These are phyloP conservation scores for Decorospora gaudefroyi DNA, from an alignment of 2,329 filamentous ascomycete genomes.

Conservation along the genomic window DNA sequence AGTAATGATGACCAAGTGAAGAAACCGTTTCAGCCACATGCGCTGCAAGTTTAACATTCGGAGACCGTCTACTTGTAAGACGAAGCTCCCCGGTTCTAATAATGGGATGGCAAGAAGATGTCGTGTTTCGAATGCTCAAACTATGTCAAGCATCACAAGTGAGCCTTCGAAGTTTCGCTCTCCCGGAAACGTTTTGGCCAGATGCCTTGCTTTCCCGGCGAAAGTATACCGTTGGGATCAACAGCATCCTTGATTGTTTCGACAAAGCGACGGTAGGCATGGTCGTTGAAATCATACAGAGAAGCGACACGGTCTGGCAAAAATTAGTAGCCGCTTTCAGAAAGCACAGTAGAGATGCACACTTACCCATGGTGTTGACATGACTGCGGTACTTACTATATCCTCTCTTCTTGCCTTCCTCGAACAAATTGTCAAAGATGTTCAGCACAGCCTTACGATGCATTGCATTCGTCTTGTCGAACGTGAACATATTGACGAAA, in stretches of 20 bases:
- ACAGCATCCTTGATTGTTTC: constrained; percentile 42
- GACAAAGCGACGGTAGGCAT: constrained; percentile 39
- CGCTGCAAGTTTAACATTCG: too few relatives aligned
- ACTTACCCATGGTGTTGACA: constrained; percentile 40
- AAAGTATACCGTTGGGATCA: constrained; percentile 41
- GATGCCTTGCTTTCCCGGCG: constrained; percentile 41
- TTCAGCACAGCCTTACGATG: constrained; percentile 46
- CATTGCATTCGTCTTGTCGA: constrained; percentile 51
- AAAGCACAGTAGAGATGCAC: neutral
- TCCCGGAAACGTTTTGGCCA: constrained; percentile 37
- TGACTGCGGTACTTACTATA: constrained; percentile 42
- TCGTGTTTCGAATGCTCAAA: too few relatives aligned
- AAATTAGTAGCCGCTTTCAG: constrained; percentile 4
- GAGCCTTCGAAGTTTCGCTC: constrained; percentile 27
- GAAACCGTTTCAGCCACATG: too few relatives aligned
- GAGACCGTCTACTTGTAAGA: too few relatives aligned
- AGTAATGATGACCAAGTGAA: too few relatives aligned
- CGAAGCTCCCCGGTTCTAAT: too few relatives aligned
- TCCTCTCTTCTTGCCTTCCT: constrained; percentile 35
- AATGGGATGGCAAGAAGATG: too few relatives aligned
- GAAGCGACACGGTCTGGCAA: constrained; percentile 35
- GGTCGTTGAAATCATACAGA: constrained; percentile 41
- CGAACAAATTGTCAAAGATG: constrained; percentile 37
- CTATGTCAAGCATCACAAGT: too few relatives aligned
- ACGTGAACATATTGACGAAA: constrained; percentile 56